Evolutionary conservation across 2,329 filamentous ascomycete genomes (phyloP).

Genomic region (Hymenoscyphus scutula): DNA sequence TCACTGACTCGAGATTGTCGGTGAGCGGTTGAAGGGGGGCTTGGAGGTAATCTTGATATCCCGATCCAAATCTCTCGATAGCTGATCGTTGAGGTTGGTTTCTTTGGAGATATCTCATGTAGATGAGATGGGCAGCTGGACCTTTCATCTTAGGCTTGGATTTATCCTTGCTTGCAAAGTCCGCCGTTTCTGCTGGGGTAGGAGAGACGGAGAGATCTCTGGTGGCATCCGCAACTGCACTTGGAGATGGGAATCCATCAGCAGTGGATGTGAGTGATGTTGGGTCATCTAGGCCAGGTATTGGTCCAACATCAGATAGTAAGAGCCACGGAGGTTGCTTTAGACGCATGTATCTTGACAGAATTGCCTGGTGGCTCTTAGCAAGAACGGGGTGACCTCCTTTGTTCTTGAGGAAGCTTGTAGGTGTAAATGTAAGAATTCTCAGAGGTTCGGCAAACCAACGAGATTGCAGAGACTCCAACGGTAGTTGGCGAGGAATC

Average conservation of each 20-base stretch:
- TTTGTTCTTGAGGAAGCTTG: constrained; percentile 59
- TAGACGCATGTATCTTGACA: constrained; percentile 62
- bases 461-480: constrained; percentile 58
- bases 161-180: constrained; percentile 33
- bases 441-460: constrained; percentile 70
- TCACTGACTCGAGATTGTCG: constrained; percentile 94
- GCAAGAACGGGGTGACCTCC: constrained; percentile 60
- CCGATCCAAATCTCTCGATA: constrained; percentile 68
- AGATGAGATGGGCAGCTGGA: constrained; percentile 67
- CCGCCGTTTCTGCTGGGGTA: constrained; percentile 65
- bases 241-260: constrained; percentile 40
- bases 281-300: constrained; percentile 38
- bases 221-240: constrained; percentile 40
- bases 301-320: constrained; percentile 60
- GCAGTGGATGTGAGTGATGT: constrained; percentile 29
- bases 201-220: constrained; percentile 53
- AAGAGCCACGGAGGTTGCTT: constrained; percentile 62
- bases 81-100: constrained; percentile 67
- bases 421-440: constrained; percentile 54
- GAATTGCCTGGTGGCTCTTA: constrained; percentile 58
- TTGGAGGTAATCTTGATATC: constrained; percentile 92
- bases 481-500: constrained; percentile 57
- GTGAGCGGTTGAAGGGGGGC: constrained; percentile 91
- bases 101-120: constrained; percentile 79
- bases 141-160: constrained; percentile 49